Conservation (phyloP, 2,329 filamentous ascomycete genomes). For the Boeremia lycopersici region DNA sequence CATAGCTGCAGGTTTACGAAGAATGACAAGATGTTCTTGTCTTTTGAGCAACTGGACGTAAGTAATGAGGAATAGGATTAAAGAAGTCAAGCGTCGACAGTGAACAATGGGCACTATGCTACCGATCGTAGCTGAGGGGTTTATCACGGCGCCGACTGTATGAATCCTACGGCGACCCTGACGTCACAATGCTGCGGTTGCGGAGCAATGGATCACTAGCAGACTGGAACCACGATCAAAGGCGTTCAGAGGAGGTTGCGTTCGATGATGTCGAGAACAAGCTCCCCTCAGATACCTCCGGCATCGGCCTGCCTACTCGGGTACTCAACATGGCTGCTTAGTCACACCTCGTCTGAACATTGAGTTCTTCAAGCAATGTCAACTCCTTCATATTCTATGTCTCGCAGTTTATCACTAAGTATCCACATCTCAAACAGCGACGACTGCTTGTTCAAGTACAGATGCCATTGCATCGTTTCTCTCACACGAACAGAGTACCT, state of each 20-base stretch:
- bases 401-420: too few relatives aligned
- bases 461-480: too few relatives aligned
- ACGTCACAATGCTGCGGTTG: slow-evolving; percentile 7
- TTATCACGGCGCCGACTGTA: not conserved
- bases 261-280: slow-evolving; percentile 4
- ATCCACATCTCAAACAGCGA: too few relatives aligned
- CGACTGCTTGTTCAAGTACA: too few relatives aligned
- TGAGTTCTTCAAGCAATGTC: not conserved
- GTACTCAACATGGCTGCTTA: slow-evolving; percentile 13
- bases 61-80: not conserved
- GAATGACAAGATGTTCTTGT: not conserved
- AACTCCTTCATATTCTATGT: too few relatives aligned
- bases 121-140: not conserved
- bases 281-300: slow-evolving; percentile 9
- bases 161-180: not conserved
- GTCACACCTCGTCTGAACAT: not conserved
- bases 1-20: not conserved
- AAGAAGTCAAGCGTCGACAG: not conserved
- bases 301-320: not conserved
- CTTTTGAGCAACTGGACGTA: not conserved
- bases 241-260: not conserved
- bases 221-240: not conserved
- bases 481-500: too few relatives aligned
- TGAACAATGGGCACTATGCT: not conserved
- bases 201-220: slow-evolving; percentile 10